Conservation (phyloP, 176 grass and related monocot genomes). For the Cenchrus purpureus region DNA sequence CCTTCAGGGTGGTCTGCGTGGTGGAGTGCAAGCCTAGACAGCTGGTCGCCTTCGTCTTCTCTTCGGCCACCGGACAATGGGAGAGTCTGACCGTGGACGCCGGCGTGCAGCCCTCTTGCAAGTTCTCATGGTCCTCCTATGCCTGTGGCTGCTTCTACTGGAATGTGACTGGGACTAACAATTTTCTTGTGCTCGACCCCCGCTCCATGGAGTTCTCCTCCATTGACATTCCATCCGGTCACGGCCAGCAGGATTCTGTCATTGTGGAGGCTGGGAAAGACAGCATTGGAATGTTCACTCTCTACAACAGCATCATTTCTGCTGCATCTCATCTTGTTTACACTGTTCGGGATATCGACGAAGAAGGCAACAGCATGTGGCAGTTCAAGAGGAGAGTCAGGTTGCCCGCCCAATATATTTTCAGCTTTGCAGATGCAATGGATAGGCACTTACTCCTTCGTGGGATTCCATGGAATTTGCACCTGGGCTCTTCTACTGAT, state of each 20-base stretch:
- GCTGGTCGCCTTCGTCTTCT: slow-evolving; percentile 46
- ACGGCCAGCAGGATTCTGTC: neutral
- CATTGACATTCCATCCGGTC: neutral
- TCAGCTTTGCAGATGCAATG: slow-evolving; percentile 33
- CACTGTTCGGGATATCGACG: neutral
- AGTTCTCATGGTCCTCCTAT: neutral
- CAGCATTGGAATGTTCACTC: slow-evolving; percentile 35
- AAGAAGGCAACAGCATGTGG: slow-evolving; percentile 19
- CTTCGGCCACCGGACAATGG: slow-evolving; percentile 30
- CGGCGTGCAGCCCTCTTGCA: neutral
- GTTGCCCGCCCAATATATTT: slow-evolving; percentile 19
- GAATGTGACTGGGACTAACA: neutral
- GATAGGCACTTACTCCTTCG: slow-evolving; percentile 32
- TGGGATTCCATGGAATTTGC: slow-evolving; percentile 22
- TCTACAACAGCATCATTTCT: slow-evolving; percentile 25
- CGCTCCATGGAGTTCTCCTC: slow-evolving; percentile 39
- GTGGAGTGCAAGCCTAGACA: slow-evolving; percentile 10
- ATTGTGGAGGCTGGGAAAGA: slow-evolving; percentile 40
- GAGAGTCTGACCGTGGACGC: neutral
- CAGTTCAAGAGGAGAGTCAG: slow-evolving; percentile 20
- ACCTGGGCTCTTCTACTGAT: neutral
- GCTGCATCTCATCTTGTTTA: neutral
- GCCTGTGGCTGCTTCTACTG: slow-evolving; percentile 41
- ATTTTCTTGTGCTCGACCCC: slow-evolving; percentile 33
- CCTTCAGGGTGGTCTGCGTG: slow-evolving; percentile 33